Percentiles rank a stretch among this genome's conserved stretches.
Conservation (phyloP, 2,329 filamentous ascomycete genomes). For the Neofusicoccum laricinum region DNA sequence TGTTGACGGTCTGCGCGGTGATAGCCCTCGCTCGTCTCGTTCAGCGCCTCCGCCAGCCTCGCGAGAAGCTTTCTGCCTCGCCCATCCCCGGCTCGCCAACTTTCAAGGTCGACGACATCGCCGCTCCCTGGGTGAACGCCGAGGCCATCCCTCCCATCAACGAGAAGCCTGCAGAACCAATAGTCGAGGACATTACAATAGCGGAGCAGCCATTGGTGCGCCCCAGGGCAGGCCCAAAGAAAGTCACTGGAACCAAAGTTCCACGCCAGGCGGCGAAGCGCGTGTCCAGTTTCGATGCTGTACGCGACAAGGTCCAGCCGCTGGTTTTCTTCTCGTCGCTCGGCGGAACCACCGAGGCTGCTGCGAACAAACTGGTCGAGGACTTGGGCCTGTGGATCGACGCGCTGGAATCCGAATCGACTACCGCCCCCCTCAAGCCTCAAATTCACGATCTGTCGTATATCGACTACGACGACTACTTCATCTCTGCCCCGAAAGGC, state of each 20-base stretch:
- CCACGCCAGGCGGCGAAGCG: constrained; percentile 24
- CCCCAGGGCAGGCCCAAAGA: constrained; percentile 34
- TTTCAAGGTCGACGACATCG: constrained; percentile 27
- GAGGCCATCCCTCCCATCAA: constrained; percentile 27
- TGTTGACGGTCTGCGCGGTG: constrained; percentile 31
- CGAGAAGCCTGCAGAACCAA: neutral
- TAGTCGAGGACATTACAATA: constrained; percentile 27
- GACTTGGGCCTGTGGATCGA: constrained; percentile 47
- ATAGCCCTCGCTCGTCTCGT: constrained; percentile 29
- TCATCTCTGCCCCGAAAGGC: constrained; percentile 70
- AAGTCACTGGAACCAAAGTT: constrained; percentile 34
- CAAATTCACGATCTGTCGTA: constrained; percentile 76
- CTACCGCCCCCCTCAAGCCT: constrained; percentile 52
- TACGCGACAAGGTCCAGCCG: constrained; percentile 59
- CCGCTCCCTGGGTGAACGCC: constrained; percentile 35
- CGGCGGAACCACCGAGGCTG: constrained; percentile 76
- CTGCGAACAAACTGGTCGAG: constrained; percentile 62
- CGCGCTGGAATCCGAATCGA: constrained; percentile 24
- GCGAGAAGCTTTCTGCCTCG: constrained; percentile 30
- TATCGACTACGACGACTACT: constrained; percentile 90
- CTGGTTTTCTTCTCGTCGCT: constrained; percentile 88
- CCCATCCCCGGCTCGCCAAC: constrained; percentile 30
- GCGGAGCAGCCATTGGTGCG: constrained; percentile 24
- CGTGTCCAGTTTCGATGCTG: constrained; percentile 25
- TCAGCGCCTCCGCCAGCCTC: constrained; percentile 25